These are phyloP conservation scores for Stagonosporopsis vannaccii DNA, from an alignment of 2,329 filamentous ascomycete genomes.

Conservation along the genomic window DNA sequence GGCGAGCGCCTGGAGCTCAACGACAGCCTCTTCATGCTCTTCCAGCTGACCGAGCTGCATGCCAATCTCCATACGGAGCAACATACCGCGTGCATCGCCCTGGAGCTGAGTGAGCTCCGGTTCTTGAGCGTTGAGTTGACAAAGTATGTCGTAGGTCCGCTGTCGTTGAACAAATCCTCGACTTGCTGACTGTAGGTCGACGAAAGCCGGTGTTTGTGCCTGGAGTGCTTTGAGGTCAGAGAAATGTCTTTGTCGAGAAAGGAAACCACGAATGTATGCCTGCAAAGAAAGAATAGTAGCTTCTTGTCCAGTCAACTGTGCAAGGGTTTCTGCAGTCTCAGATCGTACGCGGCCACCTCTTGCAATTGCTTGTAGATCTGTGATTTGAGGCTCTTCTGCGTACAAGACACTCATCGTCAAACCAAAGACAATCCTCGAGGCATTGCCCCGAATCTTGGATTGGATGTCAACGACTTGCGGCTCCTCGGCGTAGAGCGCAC, in stretches of 20 bases:
- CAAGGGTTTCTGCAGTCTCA: slow-evolving; percentile 40
- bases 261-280: slow-evolving; percentile 58
- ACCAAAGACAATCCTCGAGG: slow-evolving; percentile 32
- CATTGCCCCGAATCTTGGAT: slow-evolving; percentile 51
- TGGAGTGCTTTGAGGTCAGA: slow-evolving; percentile 62
- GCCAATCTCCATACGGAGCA: slow-evolving; percentile 77
- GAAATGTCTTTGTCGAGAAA: slow-evolving; percentile 53
- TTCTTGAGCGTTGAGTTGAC: slow-evolving; percentile 73
- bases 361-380: slow-evolving; percentile 52
- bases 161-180: slow-evolving; percentile 72
- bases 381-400: slow-evolving; percentile 39
- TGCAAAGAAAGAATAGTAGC: slow-evolving; percentile 58
- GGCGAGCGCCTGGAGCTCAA: slow-evolving; percentile 76
- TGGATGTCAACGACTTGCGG: slow-evolving; percentile 50
- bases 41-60: slow-evolving; percentile 79
- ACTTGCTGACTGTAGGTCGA: slow-evolving; percentile 69
- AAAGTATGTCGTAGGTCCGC: slow-evolving; percentile 68
- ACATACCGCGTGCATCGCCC: slow-evolving; percentile 77
- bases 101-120: slow-evolving; percentile 75
- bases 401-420: slow-evolving; percentile 42
- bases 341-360: slow-evolving; percentile 46
- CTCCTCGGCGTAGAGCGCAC: slow-evolving; percentile 42
- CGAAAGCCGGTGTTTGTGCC: slow-evolving; percentile 64
- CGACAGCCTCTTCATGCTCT: slow-evolving; percentile 78
- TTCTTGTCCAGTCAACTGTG: slow-evolving; percentile 56